Base-by-base conservation (phyloP, 352 stramenopile species). In the Globisporangium radiosum region DNA sequence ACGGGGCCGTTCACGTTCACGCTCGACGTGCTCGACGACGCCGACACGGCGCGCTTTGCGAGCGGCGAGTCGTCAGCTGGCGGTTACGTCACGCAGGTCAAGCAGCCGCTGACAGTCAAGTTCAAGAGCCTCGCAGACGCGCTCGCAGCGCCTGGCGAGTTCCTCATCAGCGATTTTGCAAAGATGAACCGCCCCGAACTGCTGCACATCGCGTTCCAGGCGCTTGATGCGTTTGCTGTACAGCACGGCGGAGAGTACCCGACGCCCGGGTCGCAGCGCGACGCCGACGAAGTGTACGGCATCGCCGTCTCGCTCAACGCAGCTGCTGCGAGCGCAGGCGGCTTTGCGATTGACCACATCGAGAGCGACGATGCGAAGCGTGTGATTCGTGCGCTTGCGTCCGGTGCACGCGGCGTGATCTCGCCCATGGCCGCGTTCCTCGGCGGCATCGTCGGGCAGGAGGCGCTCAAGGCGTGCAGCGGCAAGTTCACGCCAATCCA, bases 401-500 rank as follows among this genome's bases (percentile, higher is more conserved):
- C 76, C n/a, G 90, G 92, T 53, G 75, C 94, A 15, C 76, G 74
- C 1, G 96, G 93, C 17, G 81, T 98, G 47, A 86, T 99, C 19
- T 90, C 90, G 43, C 97, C 97, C 3, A 98, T 99, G 90, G 94
- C 95, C 54, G 96, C 97, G 15, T 96, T 97, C 56, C 71, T 99
- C 11, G 97, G 97, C 61, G 97, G 97, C 38, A 96, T 99, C 45
- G 94, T 99, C 33, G 97, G 94, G 10, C 97, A 99, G 69, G 91
- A 97, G 75, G 95, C 98, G 37, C 78, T 99, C 45, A 99, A 99
- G 78, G 96, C 96, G 9, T 99, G 96, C 76, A 98, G 85, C 60
- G 96, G 95, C 45, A 99, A 99, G 71, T 99, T 99, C 71, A 98
- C 91, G 33, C 97, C 97, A 15, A 98, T 99, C 56, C 88, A 97